Evolutionary conservation across 192 early-diverging fungal species (phyloP).

Genomic region (Coemansia sp.): DNA sequence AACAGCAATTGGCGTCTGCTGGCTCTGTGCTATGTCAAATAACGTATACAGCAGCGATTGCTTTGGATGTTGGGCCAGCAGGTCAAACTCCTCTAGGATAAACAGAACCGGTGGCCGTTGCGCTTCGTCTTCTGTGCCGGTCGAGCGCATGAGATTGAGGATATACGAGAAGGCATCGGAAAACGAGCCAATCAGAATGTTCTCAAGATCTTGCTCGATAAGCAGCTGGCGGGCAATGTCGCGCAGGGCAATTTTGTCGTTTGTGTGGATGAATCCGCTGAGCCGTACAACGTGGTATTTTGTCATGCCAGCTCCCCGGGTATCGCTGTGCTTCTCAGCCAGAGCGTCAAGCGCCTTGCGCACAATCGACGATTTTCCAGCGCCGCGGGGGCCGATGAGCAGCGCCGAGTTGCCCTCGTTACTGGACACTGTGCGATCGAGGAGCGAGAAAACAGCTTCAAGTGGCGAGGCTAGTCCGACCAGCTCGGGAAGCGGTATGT

Average conservation of each 20-base stretch:
- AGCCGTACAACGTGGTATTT: constrained; percentile 69
- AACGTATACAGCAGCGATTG: constrained; percentile 93
- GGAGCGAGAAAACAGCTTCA: constrained; percentile 18
- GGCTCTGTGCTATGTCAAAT: constrained; percentile 86
- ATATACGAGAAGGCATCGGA: constrained; percentile 43
- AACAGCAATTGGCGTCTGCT: constrained; percentile 81
- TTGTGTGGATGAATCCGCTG: constrained; percentile 78
- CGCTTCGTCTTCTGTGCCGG: not conserved
- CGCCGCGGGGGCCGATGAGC: constrained; percentile 76
- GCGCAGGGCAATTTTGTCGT: constrained; percentile 74
- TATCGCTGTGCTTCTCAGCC: constrained; percentile 18
- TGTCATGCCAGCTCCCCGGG: constrained; percentile 1
- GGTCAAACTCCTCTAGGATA: constrained; percentile 91
- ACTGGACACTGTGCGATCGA: constrained; percentile 29
- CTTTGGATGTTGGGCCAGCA: constrained; percentile 89
- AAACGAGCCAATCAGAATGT: constrained; percentile 42
- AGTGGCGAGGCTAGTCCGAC: constrained; percentile 35
- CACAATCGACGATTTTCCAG: constrained; percentile 66
- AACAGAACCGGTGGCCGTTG: constrained; percentile 63
- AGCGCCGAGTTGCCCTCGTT: constrained; percentile 85
- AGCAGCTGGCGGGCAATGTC: constrained; percentile 84
- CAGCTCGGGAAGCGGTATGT: constrained; percentile 26
- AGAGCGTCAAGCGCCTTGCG: constrained; percentile 22
- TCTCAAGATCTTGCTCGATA: constrained; percentile 57
- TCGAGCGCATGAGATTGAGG: constrained; percentile 34